Conservation (phyloP, 345 rosid genomes). For the Melaleuca alternifolia region DNA sequence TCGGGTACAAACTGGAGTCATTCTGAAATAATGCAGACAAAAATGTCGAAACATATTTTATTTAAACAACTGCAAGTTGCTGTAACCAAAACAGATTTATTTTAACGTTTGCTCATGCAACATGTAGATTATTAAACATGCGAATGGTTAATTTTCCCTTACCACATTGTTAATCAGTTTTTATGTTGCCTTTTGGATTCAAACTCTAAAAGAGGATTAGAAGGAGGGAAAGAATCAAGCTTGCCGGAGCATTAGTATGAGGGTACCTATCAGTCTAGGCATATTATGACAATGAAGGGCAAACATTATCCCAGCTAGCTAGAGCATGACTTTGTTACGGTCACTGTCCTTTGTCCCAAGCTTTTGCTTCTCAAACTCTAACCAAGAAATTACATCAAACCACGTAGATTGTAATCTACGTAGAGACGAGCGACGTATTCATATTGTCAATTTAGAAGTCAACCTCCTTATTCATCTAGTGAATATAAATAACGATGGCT, state of each 20-base stretch:
- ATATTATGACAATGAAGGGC: background rate
- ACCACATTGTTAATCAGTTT: background rate
- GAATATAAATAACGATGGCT: background rate
- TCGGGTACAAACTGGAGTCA: background rate
- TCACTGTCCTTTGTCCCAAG: background rate
- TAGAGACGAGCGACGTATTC: background rate
- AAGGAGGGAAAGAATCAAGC: background rate
- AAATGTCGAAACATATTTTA: background rate
- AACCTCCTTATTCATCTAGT: background rate
- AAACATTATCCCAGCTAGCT: background rate
- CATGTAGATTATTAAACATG: background rate
- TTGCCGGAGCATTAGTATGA: background rate
- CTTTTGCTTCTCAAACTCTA: background rate
- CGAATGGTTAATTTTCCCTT: background rate
- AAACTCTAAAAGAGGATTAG: background rate
- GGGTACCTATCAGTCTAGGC: background rate
- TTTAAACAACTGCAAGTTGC: background rate
- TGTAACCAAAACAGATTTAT: background rate
- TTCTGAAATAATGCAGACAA: background rate
- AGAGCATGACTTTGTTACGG: background rate
- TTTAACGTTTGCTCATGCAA: background rate
- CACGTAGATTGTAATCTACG: background rate
- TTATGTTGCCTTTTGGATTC: background rate
- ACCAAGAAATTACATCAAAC: background rate
- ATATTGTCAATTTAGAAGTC: background rate